These are phyloP conservation scores for Pholiota molesta DNA, from an alignment of 768 basidiomycete species.

Conservation along the genomic window DNA sequence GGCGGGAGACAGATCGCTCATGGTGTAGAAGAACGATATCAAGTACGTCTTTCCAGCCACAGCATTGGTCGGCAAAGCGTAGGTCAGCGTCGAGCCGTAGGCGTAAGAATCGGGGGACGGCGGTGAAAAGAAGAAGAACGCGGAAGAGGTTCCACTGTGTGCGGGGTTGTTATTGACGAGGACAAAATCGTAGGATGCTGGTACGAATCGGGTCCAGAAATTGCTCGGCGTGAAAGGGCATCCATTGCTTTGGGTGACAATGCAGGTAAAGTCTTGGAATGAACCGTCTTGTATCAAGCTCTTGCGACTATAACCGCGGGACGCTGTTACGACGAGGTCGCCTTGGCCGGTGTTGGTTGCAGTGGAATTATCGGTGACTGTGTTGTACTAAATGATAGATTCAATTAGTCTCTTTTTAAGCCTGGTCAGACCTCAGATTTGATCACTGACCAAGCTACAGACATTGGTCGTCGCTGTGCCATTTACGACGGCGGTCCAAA, in stretches of 20 bases:
- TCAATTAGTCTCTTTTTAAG: neutral
- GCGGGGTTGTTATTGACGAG: conserved; percentile 10
- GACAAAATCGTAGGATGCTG: conserved; percentile 6
- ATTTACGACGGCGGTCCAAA: conserved; percentile 7
- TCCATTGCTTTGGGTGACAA: conserved; percentile 6
- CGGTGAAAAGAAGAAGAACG: neutral
- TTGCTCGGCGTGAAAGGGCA: conserved; percentile 13
- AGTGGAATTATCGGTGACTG: conserved; percentile 11
- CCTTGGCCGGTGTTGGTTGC: conserved; percentile 20
- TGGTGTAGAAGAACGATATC: conserved; percentile 17
- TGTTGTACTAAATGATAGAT: neutral
- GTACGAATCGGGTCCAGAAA: conserved; percentile 11
- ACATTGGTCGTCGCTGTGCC: neutral
- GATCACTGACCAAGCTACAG: conserved; percentile 5
- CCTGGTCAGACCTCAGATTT: too few species aligned
- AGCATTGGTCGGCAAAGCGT: conserved; percentile 9
- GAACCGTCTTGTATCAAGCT: conserved; percentile 16
- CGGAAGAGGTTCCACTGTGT: conserved; percentile 12
- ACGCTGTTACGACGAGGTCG: conserved; percentile 6
- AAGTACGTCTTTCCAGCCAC: conserved; percentile 15
- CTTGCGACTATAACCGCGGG: conserved; percentile 16
- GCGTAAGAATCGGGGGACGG: neutral
- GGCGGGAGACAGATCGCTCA: neutral
- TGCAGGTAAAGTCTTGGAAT: conserved; percentile 19
- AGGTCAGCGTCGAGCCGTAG: conserved; percentile 13